These are phyloP conservation scores for Urostyla sp. DNA, from an alignment of 73 alveolate genomes.

Conservation along the genomic window DNA sequence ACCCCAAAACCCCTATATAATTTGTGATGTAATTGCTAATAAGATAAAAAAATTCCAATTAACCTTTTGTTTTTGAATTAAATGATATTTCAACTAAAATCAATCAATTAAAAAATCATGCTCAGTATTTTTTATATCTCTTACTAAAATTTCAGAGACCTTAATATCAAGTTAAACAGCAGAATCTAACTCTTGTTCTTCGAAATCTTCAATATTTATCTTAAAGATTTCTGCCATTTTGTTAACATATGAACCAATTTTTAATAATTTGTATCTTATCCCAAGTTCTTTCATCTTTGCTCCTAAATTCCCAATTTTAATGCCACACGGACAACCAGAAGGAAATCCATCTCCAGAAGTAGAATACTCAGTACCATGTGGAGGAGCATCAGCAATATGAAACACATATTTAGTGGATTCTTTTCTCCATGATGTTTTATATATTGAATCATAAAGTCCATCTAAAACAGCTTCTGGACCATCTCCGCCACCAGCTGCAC, in stretches of 20 bases:
- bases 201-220: constrained; percentile 22
- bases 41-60: too few relatives aligned
- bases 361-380: constrained; percentile 81
- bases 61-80: not conserved
- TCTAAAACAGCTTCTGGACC: constrained; percentile 93
- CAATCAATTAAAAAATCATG: constrained; percentile 21
- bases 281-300: not conserved
- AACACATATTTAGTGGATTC: constrained; percentile 84
- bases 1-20: too few relatives aligned
- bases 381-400: constrained; percentile 94
- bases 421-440: constrained; percentile 89
- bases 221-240: constrained; percentile 36
- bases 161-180: not conserved
- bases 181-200: not conserved
- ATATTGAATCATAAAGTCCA: constrained; percentile 87
- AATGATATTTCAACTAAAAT: not conserved
- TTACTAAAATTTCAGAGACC: constrained; percentile 18
- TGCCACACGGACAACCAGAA: constrained; percentile 38
- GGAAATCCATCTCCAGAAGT: constrained; percentile 29
- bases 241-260: constrained; percentile 17
- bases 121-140: constrained; percentile 6
- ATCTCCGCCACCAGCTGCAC: constrained; percentile 89
- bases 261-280: constrained; percentile 13
- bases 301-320: not conserved
- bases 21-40: too few relatives aligned